These are phyloP conservation scores for Hawksworthiomyces lignivorus DNA, from an alignment of 2,329 filamentous ascomycete species.

Conservation along the genomic window DNA sequence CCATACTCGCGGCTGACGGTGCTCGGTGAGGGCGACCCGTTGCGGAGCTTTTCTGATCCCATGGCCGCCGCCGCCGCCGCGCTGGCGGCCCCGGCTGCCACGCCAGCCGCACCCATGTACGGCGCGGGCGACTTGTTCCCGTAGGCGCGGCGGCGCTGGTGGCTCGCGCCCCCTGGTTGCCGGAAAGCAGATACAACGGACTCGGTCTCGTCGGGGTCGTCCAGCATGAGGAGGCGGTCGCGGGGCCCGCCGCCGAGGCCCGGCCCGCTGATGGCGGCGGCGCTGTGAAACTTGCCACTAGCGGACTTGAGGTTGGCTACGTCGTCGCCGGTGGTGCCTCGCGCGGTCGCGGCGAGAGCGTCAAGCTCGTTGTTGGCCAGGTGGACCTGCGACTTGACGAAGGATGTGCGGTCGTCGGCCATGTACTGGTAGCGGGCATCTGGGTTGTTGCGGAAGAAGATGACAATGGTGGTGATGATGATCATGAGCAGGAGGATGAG, in stretches of 20 bases:
- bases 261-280: not conserved
- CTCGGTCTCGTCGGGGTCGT: slow-evolving; percentile 6
- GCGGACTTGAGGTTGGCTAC: slow-evolving; percentile 56
- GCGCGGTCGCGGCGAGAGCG: slow-evolving; percentile 72
- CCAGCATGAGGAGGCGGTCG: slow-evolving; percentile 2
- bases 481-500: slow-evolving; percentile 69
- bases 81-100: too few species aligned
- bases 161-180: not conserved
- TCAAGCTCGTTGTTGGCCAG: slow-evolving; percentile 70
- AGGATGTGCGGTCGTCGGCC: slow-evolving; percentile 78
- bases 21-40: not conserved
- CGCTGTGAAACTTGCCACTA: not conserved
- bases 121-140: not conserved
- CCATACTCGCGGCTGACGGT: not conserved
- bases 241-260: not conserved
- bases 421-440: slow-evolving; percentile 82
- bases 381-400: slow-evolving; percentile 82
- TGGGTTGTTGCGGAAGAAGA: slow-evolving; percentile 74
- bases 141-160: not conserved
- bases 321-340: slow-evolving; percentile 60
- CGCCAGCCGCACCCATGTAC: too few species aligned
- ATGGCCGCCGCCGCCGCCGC: too few species aligned
- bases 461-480: slow-evolving; percentile 54
- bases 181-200: slow-evolving; percentile 3
- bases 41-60: too few species aligned